Evolutionary conservation across 257 asterid genomes (phyloP).

Genomic region (Cinchona pubescens): DNA sequence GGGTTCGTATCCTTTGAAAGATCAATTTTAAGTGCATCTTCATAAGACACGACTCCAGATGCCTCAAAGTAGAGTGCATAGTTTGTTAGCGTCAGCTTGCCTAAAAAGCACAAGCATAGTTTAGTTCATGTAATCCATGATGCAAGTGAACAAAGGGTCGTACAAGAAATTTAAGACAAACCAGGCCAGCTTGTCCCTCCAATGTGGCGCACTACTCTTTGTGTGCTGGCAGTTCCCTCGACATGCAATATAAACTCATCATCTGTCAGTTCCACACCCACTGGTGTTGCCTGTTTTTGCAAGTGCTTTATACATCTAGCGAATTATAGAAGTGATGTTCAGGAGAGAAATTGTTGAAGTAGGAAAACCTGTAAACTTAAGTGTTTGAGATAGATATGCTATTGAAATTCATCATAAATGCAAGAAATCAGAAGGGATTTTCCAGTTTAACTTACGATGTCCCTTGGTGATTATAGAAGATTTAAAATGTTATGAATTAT

Average conservation of each 20-base stretch:
- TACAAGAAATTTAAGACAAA: constrained; percentile 20
- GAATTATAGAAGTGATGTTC: too few relatives aligned
- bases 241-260: constrained; percentile 83
- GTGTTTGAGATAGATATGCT: not conserved
- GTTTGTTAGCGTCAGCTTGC: constrained; percentile 84
- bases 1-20: constrained; percentile 59
- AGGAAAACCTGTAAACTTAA: not conserved
- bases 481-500: not conserved
- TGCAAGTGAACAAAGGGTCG: not conserved
- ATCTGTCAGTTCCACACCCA: constrained; percentile 53
- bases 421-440: not conserved
- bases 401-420: not conserved
- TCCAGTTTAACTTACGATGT: not conserved
- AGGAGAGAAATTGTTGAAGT: not conserved
- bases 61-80: constrained; percentile 92
- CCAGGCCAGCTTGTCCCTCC: constrained; percentile 99
- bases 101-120: constrained; percentile 34
- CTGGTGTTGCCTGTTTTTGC: constrained; percentile 65
- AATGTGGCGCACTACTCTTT: constrained; percentile 86
- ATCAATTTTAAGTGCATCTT: constrained; percentile 65
- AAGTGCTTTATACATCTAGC: constrained; percentile 66
- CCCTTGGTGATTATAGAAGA: not conserved
- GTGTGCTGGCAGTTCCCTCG: constrained; percentile 78
- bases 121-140: constrained; percentile 3
- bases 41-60: constrained; percentile 61